phyloP scores from a whole-genome alignment of 176 grass and related monocot genomes.

The Rhynchospora breviuscula region DNA sequence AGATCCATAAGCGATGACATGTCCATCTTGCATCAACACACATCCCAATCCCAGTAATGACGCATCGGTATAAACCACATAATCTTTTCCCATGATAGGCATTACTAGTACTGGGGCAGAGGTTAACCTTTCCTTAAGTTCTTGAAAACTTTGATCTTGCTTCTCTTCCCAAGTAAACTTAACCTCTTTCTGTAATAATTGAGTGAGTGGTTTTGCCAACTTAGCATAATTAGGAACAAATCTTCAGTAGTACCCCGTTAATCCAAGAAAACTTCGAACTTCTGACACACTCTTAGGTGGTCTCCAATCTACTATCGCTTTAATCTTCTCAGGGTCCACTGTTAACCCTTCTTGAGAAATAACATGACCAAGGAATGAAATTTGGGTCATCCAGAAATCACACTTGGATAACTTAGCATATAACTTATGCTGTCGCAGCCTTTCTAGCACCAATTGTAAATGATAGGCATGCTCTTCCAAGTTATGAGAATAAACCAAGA shows the following conservation, averaged over 20 bases:
- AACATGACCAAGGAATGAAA: neutral
- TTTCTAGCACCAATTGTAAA: neutral
- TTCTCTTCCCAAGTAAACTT: neutral
- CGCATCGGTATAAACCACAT: neutral
- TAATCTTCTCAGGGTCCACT: neutral
- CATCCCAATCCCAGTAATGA: neutral
- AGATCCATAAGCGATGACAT: neutral
- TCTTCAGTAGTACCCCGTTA: no score
- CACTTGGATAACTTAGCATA: neutral
- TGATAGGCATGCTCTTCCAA: no score
- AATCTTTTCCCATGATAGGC: neutral
- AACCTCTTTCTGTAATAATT: neutral
- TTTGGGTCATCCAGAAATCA: neutral
- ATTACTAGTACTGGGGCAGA: neutral
- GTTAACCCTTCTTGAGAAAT: neutral
- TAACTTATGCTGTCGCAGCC: neutral
- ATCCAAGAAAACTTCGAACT: no score
- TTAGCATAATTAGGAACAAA: neutral
- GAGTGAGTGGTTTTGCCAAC: neutral
- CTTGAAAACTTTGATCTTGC: neutral
- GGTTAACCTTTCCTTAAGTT: neutral
- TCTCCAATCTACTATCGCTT: neutral
- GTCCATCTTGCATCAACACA: neutral
- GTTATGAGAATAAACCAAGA: neutral
- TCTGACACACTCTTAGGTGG: no score